Evolutionary conservation across 495 filamentous ascomycete genomes (phyloP), one percentile per base, ranked within the genome.

Genomic region (Parathielavia appendiculata): DNA sequence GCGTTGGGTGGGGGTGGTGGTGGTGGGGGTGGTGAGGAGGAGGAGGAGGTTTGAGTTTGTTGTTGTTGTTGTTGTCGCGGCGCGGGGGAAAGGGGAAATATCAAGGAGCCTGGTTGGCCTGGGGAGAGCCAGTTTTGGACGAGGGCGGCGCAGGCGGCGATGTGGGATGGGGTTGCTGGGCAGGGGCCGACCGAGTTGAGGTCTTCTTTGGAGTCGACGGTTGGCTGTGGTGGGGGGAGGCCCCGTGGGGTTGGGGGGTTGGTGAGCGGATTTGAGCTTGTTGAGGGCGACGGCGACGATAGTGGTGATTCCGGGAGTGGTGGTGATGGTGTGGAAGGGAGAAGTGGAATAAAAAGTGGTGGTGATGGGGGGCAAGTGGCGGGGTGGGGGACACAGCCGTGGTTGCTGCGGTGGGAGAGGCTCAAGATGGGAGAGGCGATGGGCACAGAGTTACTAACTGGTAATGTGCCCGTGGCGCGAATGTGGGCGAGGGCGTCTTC

Each of bases 121-220:
- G 73, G 70, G 9, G 56, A 36, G 0, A 73, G 62, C 78, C 77
- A 79, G n/a, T 63, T 43, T 49, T 64, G 64, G 17, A 83, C 75
- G 53, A 67, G 68, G 43, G 65, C 20, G 45, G 72, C 67, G 38
- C 74, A 63, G 48, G 64, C 52, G 26, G 70, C 58, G 36, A 85
- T 77, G 14, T 64, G 63, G 26, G 68, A 20, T 12, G 70, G 62
- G 2, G 73, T 41, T 10, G 83, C 75, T 7, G 80, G 78, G 57
- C 71, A 73, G 30, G 74, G 47, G 51, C 79, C 81, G 20, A 83
- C 65, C 1, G 79, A 74, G 71, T 93, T 92, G 60, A 87, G 79
- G 66, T 95, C 89, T 70, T 93, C 87, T 72, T 86, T 90, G 3
- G 84, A 88, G 47, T 80, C 72, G 16, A 92, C 68, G 14, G 79